Conservation (phyloP, 139 green algal species). For the Tetradesmus lagerheimii region DNA sequence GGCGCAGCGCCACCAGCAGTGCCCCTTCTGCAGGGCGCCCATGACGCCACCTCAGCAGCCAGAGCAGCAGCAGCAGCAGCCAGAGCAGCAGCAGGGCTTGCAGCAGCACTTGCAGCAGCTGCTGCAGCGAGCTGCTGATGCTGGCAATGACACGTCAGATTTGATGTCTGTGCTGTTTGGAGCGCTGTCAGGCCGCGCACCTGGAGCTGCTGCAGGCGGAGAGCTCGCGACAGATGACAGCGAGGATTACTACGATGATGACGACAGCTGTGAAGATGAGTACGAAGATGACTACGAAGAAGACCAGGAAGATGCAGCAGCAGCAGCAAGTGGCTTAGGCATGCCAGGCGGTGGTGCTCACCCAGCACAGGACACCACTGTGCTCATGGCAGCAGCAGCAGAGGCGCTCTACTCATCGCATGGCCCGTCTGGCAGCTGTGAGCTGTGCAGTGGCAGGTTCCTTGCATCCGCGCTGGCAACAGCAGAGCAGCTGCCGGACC, state of each 20-base stretch:
- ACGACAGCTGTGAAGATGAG: not conserved
- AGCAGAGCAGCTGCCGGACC: conserved; percentile 16
- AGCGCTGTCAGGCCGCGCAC: not conserved
- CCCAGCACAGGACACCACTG: not conserved
- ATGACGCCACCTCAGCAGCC: not conserved
- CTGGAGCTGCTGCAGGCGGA: not conserved
- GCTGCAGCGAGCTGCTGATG: not conserved
- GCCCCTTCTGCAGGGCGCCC: conserved; percentile 33
- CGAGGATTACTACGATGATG: not conserved
- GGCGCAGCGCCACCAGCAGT: not conserved
- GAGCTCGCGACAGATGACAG: not conserved
- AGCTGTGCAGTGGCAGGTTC: not conserved
- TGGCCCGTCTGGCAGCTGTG: not conserved
- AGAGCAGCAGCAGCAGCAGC: not conserved
- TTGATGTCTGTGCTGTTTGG: not conserved
- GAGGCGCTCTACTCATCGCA: not conserved
- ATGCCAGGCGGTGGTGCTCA: not conserved
- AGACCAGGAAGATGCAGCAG: not conserved
- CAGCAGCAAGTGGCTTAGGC: too few relatives aligned
- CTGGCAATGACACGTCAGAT: not conserved
- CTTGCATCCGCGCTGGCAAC: not conserved
- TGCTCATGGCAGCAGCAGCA: conserved; percentile 37
- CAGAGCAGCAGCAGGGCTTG: not conserved
- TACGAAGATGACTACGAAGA: conserved; percentile 1
- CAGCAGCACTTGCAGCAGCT: not conserved